Evolutionary conservation across 169 alveolate species (phyloP).

Genomic region (Plasmodium cynomolgi): DNA sequence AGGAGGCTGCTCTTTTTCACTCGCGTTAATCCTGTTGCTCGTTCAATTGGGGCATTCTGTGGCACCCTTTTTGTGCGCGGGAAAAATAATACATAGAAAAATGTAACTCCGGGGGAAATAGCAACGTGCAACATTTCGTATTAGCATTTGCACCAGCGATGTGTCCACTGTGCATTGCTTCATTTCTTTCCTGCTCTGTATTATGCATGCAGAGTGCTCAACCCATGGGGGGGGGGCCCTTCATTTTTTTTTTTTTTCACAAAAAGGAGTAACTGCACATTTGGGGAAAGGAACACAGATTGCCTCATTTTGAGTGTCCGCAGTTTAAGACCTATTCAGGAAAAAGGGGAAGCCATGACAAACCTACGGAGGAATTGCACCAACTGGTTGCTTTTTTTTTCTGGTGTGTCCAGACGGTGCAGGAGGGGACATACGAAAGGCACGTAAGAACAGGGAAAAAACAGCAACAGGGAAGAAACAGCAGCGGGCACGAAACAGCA

Average conservation of each 20-base stretch:
- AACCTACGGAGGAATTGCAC: background rate
- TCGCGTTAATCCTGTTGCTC: background rate
- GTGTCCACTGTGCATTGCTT: background rate
- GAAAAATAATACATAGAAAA: background rate
- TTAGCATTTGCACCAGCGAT: background rate
- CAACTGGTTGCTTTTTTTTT: background rate
- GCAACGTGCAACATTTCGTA: background rate
- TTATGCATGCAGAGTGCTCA: constrained; percentile 26
- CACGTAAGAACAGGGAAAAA: background rate
- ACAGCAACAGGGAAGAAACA: background rate
- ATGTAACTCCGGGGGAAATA: background rate
- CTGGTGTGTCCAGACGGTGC: background rate
- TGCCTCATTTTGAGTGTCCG: background rate
- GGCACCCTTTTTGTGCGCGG: background rate
- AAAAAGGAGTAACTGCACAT: background rate
- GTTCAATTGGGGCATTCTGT: constrained; percentile 29
- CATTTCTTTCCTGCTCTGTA: background rate
- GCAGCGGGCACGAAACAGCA: background rate
- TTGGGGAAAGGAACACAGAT: background rate
- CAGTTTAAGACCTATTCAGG: background rate
- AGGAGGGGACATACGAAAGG: background rate
- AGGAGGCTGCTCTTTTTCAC: background rate
- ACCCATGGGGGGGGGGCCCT: background rate
- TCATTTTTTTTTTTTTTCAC: background rate
- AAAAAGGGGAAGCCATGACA: background rate